Base-by-base conservation (phyloP, 148 eudicot genomes). In the Arctostaphylos glauca region DNA sequence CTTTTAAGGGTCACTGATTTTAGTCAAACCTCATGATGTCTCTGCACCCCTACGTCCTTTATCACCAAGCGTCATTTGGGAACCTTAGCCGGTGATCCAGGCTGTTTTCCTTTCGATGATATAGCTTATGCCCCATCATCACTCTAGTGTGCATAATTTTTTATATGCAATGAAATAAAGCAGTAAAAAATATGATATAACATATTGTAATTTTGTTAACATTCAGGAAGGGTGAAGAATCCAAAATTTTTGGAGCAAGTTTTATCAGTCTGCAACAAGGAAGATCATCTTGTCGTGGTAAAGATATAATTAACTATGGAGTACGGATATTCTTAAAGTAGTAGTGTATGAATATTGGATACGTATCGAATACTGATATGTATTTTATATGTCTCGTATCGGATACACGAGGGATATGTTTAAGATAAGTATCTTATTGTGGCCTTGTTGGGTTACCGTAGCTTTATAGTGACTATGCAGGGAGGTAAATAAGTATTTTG, bases 281-380 rank as follows among this genome's bases (percentile, higher is more conserved):
- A 89, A 68, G 91, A 89, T 80, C 85, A 60, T 44, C 82, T 92
- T 12, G 68, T 93, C 12, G 94, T 93, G 96, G 94, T 93, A 91
- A 79, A 13, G 44, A 53, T n/a, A 19, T 5, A 0, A 78, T 8
- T 2, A 2, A 53, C 2, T 3, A 14, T 54, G 10, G 12, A 66
- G 38, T 1, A 31, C 38, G 38, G 38, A 31, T 31, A 31, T 31
- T 31, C 38, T 31, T 0, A 31, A 31, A 31, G 38, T 31, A 31
- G 38, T 31, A 31, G 38, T 31, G 38, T 31, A 31, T 31, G 38
- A 31, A 31, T 31, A 31, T 1, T 1, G 1, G 1, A 31, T 31
- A 31, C 38, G 38, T 31, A 31, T 31, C 38, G 0, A 0, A 31
- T 31, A 31, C 38, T 1, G 38, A 31, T 31, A 31, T 31, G 38